Conservation (phyloP, 2,329 filamentous ascomycete species). For the Sporothrix variecibatus region DNA sequence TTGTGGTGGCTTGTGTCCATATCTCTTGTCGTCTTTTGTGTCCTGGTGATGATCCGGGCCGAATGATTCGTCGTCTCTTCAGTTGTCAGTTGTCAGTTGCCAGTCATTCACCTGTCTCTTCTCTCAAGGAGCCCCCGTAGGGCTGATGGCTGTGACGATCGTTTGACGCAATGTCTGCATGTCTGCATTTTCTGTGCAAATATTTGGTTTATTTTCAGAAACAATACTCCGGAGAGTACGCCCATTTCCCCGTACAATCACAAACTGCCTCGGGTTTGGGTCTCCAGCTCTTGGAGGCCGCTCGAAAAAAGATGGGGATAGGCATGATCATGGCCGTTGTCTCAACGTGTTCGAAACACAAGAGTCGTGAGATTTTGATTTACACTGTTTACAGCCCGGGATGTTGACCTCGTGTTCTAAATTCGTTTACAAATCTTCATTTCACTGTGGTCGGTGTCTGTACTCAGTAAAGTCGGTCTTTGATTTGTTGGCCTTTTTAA, state of each 20-base stretch:
- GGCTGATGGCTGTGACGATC: not conserved
- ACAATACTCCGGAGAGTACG: not conserved
- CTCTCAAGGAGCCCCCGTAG: not conserved
- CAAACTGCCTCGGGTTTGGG: not conserved
- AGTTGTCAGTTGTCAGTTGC: not conserved
- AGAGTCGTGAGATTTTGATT: not conserved
- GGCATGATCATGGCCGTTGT: not conserved
- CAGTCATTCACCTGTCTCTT: not conserved
- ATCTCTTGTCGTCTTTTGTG: not conserved
- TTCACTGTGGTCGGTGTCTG: not conserved
- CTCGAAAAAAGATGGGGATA: not conserved
- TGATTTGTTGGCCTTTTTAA: not conserved
- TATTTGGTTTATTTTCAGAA: not conserved
- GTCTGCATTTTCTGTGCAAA: not conserved
- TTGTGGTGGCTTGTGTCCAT: slow-evolving; percentile 10
- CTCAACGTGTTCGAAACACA: not conserved
- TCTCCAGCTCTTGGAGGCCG: not conserved
- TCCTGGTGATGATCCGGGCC: not conserved
- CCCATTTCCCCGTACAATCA: not conserved
- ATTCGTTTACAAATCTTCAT: not conserved
- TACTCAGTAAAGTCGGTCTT: not conserved
- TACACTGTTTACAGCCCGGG: not conserved
- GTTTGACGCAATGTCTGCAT: not conserved
- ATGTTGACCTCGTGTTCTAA: not conserved
- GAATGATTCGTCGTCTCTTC: not conserved